phyloP scores from a whole-genome alignment of 768 basidiomycete species.

The Calocera cornea region DNA sequence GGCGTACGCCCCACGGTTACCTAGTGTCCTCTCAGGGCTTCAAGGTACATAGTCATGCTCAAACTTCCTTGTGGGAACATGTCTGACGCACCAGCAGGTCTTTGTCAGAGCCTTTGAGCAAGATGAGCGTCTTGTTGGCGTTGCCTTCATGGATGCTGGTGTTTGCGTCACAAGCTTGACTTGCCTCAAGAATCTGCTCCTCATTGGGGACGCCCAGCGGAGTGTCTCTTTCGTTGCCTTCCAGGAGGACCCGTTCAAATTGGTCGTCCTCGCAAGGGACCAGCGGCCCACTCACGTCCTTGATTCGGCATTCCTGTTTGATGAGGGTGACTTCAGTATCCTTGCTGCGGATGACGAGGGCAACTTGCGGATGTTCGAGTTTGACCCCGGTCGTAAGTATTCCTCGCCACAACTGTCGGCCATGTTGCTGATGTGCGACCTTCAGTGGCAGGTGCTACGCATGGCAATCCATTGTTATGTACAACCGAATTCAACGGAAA shows the following conservation, averaged over 20 bases:
- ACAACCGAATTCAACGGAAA: constrained; percentile 70
- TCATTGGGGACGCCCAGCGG: constrained; percentile 84
- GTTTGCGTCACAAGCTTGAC: constrained; percentile 83
- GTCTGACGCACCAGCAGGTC: constrained; percentile 38
- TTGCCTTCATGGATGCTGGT: constrained; percentile 91
- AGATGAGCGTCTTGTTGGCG: constrained; percentile 88
- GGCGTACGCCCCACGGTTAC: constrained; percentile 60
- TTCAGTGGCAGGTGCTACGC: constrained; percentile 75
- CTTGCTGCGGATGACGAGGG: constrained; percentile 77
- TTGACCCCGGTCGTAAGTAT: constrained; percentile 66
- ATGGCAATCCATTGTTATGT: constrained; percentile 65
- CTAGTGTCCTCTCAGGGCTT: constrained; percentile 92
- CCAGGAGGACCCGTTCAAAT: constrained; percentile 97
- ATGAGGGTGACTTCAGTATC: constrained; percentile 58
- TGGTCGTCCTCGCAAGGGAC: constrained; percentile 75
- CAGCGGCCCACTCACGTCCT: constrained; percentile 46
- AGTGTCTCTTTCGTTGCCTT: constrained; percentile 88
- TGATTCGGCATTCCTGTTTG: constrained; percentile 77
- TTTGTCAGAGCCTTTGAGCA: constrained; percentile 90
- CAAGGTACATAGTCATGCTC: constrained; percentile 42
- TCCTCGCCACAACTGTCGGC: no score
- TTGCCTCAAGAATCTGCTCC: constrained; percentile 82
- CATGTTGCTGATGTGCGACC: no score
- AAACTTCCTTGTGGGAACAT: not conserved
- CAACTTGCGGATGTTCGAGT: constrained; percentile 67